Base-by-base conservation (phyloP, 2,329 filamentous ascomycete species). In the Ophiocordyceps camponoti-floridani region DNA sequence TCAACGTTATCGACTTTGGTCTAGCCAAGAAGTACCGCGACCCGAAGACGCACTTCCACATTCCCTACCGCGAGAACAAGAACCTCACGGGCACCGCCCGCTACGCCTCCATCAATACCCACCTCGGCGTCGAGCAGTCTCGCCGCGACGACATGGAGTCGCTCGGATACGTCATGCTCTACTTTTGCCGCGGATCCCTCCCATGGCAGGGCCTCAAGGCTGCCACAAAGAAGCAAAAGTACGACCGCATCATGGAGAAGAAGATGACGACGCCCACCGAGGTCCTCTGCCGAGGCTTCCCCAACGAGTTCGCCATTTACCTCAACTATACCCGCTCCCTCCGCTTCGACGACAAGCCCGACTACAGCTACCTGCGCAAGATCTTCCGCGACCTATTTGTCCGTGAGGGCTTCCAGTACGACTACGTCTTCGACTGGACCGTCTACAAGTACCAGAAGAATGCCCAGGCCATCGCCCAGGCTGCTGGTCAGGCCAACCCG, bases 371-470 rank as follows among this genome's bases (percentile, higher is more conserved):
- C 69, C 84, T 98, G 47, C 86, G 91, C 68, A 96, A 96, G 82
- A 96, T 98, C 69, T 98, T 98, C 85, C 88, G 91, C 51, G 91
- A 98, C 62, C 80, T 98, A 48, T 98, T 98, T 60, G 91, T 98
- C 54, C 87, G 91, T 50, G 91, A 96, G 67, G 91, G 89, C 46
- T 98, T 96, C 80, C 91, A 98, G 71, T 96, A 98, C 66, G 91
- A 98, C 68, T 96, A 98, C 57, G 91, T 98, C 56, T 98, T 98
- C 58, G 91, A 98, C 70, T 98, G 91, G 91, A 98, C 91, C 48
- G 91, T 96, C 58, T 96, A 95, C 79, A 96, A 96, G 73, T 95
- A 96, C 74, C 88, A 95, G 77, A 95, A 95, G 81, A 96, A 95
- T 57, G 88, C 88, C 45, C 85, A 93, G 69, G 87, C 87, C 58